These are phyloP conservation scores for Exsudoporus floridanus DNA, from an alignment of 1,284 basidiomycete species.

Conservation along the genomic window DNA sequence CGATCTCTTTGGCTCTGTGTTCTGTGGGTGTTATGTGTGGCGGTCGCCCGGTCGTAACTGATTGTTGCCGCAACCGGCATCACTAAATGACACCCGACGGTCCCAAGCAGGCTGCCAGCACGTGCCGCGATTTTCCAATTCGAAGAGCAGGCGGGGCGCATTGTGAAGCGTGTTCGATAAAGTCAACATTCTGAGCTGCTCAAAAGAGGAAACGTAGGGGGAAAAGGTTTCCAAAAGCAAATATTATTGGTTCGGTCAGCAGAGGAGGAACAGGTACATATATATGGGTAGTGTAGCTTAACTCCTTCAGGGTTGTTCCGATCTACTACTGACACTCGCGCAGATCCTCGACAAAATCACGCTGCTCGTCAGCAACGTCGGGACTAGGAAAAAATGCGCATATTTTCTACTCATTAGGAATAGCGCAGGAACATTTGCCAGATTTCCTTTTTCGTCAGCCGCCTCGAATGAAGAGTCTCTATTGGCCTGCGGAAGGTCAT, in stretches of 20 bases:
- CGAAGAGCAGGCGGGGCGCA: background rate
- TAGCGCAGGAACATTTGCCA: background rate
- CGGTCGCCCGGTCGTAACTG: background rate
- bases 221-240: background rate
- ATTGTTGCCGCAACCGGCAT: background rate
- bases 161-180: background rate
- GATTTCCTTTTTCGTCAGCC: background rate
- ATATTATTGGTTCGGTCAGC: background rate
- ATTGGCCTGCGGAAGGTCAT: background rate
- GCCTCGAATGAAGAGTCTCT: too few relatives aligned
- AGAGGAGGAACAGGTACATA: constrained; percentile 9
- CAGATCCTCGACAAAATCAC: constrained; percentile 20
- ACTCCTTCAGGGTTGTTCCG: constrained; percentile 35
- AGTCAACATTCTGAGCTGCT: background rate
- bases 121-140: background rate
- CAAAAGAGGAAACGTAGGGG: constrained; percentile 1
- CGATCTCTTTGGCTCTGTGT: background rate
- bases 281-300: constrained; percentile 20
- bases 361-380: background rate
- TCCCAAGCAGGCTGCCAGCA: background rate
- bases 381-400: background rate
- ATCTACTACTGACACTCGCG: constrained; percentile 18
- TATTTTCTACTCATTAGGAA: background rate
- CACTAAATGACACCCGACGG: background rate
- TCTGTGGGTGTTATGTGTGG: background rate